Base-by-base conservation (phyloP, 2,329 filamentous ascomycete genomes). In the Exserohilum turcica region DNA sequence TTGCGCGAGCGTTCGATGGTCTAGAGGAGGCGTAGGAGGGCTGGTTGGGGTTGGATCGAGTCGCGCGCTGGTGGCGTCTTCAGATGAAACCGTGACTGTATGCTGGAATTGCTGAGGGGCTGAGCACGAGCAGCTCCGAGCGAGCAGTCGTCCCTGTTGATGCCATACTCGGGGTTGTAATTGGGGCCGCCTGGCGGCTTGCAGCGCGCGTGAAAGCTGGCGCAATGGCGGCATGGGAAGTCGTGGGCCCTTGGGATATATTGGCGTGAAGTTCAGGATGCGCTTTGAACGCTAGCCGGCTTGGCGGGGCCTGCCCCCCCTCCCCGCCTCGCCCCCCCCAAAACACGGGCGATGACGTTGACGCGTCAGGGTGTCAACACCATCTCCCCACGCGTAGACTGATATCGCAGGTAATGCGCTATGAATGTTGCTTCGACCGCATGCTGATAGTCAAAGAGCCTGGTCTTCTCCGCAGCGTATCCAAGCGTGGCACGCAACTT, bases 1-100 rank as follows among this genome's bases (percentile, higher is more conserved):
- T 33, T 76, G 75, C 21, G 79, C 80, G 15, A 84, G 69, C 19
- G 74, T 71, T 60, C 81, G 79, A 60, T 84, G 82, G 58, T 84
- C 80, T 51, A 74, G 73, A 5, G 74, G 61, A 42, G 78, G 73
- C 33, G 72, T 72, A 28, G 72, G 68, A 21, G 75, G 70, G 19
- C 68, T 62, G 21, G 59, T 55, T 31, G 69, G 64, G 10, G 72
- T 70, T 18, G 74, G 58, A 29, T 72, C 70, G 18, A 72, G 61
- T 50, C 64, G 61, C 40, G 62, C 47, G 54, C 61, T 66, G 24
- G 56, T 32, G 32, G 57, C 43, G 27, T 52, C 40, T 40, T 65
- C 35, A 44, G 58, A 48, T 27, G 59, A 58, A 29, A 61, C 48
- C 27, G 52, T 66, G 55, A 66, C 56, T 29, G 67, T 59, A 16